A percentile compares a stretch with the other conserved stretches of the same genome.
Evolutionary conservation across 768 basidiomycete species (phyloP).

Genomic region (Lentinus brumalis): DNA sequence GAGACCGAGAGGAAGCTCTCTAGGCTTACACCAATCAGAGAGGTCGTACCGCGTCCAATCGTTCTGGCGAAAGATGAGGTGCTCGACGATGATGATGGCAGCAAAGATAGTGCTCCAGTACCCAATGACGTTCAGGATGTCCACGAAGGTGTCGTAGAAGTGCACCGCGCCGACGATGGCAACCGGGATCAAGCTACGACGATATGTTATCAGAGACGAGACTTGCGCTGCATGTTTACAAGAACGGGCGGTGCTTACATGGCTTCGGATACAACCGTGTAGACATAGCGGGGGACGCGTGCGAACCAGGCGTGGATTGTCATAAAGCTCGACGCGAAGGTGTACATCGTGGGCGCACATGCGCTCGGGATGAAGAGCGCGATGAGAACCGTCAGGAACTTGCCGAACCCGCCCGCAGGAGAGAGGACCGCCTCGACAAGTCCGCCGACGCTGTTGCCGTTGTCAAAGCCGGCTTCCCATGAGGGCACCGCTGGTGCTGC

Average conservation of each 20-base stretch:
- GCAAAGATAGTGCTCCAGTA: slow-evolving; percentile 45
- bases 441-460: slow-evolving; percentile 44
- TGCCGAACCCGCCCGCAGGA: slow-evolving; percentile 46
- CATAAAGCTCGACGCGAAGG: slow-evolving; percentile 50
- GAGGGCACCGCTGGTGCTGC: slow-evolving; percentile 39
- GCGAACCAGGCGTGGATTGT: slow-evolving; percentile 35
- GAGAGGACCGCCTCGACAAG: slow-evolving; percentile 41
- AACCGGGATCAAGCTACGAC: slow-evolving; percentile 44
- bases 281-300: slow-evolving; percentile 48
- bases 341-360: slow-evolving; percentile 62
- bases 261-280: slow-evolving; percentile 45
- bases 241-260: slow-evolving; percentile 36
- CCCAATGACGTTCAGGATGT: slow-evolving; percentile 46
- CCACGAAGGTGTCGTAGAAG: slow-evolving; percentile 48
- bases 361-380: slow-evolving; percentile 57
- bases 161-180: slow-evolving; percentile 47
- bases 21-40: slow-evolving; percentile 37
- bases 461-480: slow-evolving; percentile 44
- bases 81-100: slow-evolving; percentile 44
- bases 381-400: slow-evolving; percentile 50
- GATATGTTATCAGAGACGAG: neutral
- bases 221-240: neutral
- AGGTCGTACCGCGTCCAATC: slow-evolving; percentile 40
- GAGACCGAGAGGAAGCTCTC: slow-evolving; percentile 41
- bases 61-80: slow-evolving; percentile 43